Conservation (phyloP, 768 basidiomycete species). For the Gautieria morchelliformis region DNA sequence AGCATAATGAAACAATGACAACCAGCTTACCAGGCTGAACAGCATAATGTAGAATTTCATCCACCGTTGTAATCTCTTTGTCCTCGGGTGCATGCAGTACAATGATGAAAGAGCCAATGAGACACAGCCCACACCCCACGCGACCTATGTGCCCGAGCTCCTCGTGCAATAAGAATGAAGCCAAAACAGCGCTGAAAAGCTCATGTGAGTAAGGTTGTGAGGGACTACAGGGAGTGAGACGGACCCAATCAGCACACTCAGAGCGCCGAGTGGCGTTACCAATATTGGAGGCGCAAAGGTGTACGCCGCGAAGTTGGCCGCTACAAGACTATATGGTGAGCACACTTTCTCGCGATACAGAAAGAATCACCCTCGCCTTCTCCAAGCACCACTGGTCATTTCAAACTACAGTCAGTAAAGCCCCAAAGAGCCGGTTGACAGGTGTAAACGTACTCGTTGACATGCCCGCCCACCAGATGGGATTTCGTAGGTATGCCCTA, state of each 20-base stretch:
- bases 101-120: slow-evolving; percentile 87
- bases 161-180: slow-evolving; percentile 88
- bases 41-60: slow-evolving; percentile 88
- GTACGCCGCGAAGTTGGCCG: slow-evolving; percentile 81
- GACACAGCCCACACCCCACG: slow-evolving; percentile 72
- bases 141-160: slow-evolving; percentile 89
- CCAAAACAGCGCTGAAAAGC: slow-evolving; percentile 73
- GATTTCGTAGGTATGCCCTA: slow-evolving; percentile 78
- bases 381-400: slow-evolving; percentile 69
- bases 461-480: slow-evolving; percentile 98
- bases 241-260: slow-evolving; percentile 89
- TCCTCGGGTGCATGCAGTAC: slow-evolving; percentile 96
- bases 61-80: slow-evolving; percentile 85
- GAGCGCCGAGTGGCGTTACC: slow-evolving; percentile 95
- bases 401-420: not conserved
- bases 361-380: slow-evolving; percentile 47
- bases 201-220: slow-evolving; percentile 1
- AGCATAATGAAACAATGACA: not conserved
- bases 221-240: not conserved
- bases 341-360: not conserved
- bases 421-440: not conserved
- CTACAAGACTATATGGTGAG: slow-evolving; percentile 14
- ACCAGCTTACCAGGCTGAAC: slow-evolving; percentile 69
- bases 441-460: slow-evolving; percentile 58
- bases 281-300: slow-evolving; percentile 96